These are phyloP conservation scores for Massospora cicadina DNA, from an alignment of 371 early-diverging fungal genomes.

Conservation along the genomic window DNA sequence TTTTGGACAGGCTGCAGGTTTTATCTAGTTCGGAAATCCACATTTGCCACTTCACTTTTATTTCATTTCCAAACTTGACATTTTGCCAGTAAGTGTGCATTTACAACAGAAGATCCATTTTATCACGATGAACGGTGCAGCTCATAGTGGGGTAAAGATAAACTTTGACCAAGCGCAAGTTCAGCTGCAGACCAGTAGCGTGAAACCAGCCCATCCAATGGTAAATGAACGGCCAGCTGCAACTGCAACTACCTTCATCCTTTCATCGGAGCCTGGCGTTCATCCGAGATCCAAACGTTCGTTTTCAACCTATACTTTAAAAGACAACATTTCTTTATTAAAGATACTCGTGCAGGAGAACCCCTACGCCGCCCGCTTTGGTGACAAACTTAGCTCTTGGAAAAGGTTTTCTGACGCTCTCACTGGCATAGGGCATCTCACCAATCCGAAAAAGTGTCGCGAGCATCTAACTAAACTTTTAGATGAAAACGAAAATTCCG, in stretches of 20 bases:
- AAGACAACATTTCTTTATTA: neutral
- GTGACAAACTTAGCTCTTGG: neutral
- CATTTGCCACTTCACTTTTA: neutral
- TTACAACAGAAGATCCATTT: neutral
- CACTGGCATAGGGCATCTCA: neutral
- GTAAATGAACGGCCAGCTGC: neutral
- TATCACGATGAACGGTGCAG: neutral
- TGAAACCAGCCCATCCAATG: neutral
- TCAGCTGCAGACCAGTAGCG: neutral
- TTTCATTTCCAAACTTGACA: neutral
- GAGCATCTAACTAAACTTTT: neutral
- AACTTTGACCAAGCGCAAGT: neutral
- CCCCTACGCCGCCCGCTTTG: neutral
- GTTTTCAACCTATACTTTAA: neutral
- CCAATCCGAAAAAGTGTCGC: neutral
- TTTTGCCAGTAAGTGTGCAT: neutral
- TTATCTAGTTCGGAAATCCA: neutral
- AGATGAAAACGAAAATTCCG: neutral
- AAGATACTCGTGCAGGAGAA: neutral
- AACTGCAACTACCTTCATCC: neutral
- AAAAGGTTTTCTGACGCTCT: neutral
- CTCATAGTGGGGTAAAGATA: neutral
- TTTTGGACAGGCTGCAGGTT: too few relatives aligned
- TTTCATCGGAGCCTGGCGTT: neutral
- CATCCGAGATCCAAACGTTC: neutral